phyloP scores from a whole-genome alignment of 75 land plant species.

The Picea glauca region DNA sequence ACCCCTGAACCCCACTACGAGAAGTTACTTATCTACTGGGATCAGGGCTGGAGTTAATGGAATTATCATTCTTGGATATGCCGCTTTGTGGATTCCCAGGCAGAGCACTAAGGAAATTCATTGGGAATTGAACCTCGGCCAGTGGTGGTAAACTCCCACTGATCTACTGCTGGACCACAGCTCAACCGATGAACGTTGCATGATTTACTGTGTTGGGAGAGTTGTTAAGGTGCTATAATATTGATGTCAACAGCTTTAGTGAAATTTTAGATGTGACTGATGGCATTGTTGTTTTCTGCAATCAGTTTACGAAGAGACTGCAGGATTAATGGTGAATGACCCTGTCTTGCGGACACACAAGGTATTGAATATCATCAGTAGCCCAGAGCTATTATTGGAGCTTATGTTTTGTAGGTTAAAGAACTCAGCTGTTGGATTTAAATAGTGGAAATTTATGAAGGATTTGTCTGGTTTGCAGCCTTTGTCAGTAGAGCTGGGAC shows the following conservation, averaged over 20 bases:
- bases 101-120: neutral
- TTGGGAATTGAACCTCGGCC: neutral
- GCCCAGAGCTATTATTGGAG: neutral
- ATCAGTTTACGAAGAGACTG: conserved; percentile 98
- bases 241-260: neutral
- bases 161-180: too few relatives aligned
- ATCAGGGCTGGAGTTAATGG: too few relatives aligned
- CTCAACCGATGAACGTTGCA: too few relatives aligned
- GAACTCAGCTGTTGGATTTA: neutral
- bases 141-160: too few relatives aligned
- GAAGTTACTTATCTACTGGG: too few relatives aligned
- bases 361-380: conserved; percentile 27
- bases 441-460: neutral
- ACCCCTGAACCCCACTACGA: too few relatives aligned
- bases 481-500: conserved; percentile 97
- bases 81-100: neutral
- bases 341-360: conserved; percentile 96
- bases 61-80: neutral
- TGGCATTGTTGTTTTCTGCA: neutral
- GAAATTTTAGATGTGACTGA: neutral
- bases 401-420: neutral
- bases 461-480: conserved; percentile 54
- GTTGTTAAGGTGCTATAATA: neutral
- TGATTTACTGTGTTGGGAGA: neutral
- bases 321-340: conserved; percentile 96